phyloP scores from a whole-genome alignment of 305 asterid genomes.

The Solanum hybrid region DNA sequence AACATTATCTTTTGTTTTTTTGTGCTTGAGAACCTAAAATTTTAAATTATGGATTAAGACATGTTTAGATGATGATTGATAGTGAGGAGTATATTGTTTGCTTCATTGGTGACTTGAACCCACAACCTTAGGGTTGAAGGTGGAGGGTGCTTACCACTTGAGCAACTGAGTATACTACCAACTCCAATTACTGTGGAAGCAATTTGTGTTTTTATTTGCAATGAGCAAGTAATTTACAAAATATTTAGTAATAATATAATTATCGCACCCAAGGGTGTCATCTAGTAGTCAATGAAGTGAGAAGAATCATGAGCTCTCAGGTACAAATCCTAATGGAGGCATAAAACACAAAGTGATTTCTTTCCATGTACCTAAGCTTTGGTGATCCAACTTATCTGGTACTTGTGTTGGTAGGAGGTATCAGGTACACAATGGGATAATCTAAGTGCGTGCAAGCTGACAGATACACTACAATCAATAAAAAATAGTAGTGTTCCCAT shows the following conservation, averaged over 20 bases:
- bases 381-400: neutral
- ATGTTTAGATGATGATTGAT: neutral
- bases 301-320: neutral
- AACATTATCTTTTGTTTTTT: neutral
- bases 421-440: neutral
- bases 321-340: neutral
- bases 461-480: neutral
- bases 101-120: neutral
- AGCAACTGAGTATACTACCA: neutral
- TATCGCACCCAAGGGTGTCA: neutral
- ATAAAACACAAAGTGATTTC: neutral
- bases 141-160: neutral
- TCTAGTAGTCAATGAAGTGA: neutral
- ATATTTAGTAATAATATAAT: neutral
- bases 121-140: neutral
- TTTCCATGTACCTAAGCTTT: neutral
- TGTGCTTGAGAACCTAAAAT: neutral
- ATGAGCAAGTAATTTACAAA: neutral
- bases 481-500: neutral
- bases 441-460: neutral
- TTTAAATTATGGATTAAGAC: neutral
- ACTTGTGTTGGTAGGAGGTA: neutral
- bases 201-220: neutral
- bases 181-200: neutral
- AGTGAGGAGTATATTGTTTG: neutral